These are phyloP conservation scores for Mycena latifolia DNA, from an alignment of 768 basidiomycete genomes.

Conservation along the genomic window DNA sequence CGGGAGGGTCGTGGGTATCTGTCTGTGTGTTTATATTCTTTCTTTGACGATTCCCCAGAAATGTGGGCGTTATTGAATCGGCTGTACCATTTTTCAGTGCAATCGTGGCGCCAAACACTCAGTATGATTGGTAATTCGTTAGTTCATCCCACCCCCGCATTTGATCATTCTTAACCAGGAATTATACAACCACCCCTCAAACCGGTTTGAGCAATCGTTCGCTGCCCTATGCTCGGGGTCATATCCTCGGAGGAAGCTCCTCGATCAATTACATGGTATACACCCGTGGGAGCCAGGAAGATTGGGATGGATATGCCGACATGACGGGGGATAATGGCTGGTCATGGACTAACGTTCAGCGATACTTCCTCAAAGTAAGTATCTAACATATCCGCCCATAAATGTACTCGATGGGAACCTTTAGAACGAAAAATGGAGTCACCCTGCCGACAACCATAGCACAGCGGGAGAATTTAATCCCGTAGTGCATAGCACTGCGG, in stretches of 20 bases:
- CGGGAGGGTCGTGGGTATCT: no score
- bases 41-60: no score
- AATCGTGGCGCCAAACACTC: no score
- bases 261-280: constrained; percentile 33
- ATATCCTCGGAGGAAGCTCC: constrained; percentile 8
- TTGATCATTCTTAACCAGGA: neutral
- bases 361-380: constrained; percentile 34
- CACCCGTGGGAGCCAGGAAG: constrained; percentile 37
- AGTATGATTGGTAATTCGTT: no score
- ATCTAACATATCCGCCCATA: no score
- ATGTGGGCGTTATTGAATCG: no score
- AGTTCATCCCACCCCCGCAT: no score
- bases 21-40: no score
- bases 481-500: constrained; percentile 39
- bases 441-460: constrained; percentile 45
- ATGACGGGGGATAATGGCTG: constrained; percentile 37
- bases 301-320: constrained; percentile 34
- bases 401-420: constrained; percentile 13
- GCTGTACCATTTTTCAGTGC: no score
- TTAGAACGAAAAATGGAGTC: constrained; percentile 43
- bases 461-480: constrained; percentile 43
- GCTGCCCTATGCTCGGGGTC: constrained; percentile 7
- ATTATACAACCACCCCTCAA: constrained; percentile 12
- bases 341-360: constrained; percentile 37
- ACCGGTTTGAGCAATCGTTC: neutral